These are phyloP conservation scores for Collybiopsis luxurians DNA, from an alignment of 768 basidiomycete genomes.

Conservation along the genomic window DNA sequence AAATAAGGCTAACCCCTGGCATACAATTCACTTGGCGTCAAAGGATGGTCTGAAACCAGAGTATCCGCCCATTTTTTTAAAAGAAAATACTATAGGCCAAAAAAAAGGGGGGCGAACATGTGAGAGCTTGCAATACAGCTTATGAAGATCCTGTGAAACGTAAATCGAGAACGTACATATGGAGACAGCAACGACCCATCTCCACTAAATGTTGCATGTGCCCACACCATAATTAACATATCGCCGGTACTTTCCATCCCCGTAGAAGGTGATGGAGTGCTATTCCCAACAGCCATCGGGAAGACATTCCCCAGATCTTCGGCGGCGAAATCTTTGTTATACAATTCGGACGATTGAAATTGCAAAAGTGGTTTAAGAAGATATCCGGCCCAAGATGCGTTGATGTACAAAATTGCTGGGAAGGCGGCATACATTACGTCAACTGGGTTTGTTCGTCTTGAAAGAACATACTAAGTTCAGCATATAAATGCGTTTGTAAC, in stretches of 20 bases:
- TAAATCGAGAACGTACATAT: no score
- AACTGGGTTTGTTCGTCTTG: slow-evolving; percentile 34
- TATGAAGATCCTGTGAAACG: no score
- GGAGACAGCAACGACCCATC: slow-evolving; percentile 19
- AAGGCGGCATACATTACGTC: slow-evolving; percentile 38
- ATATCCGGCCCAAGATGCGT: slow-evolving; percentile 35
- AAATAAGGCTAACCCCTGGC: not conserved
- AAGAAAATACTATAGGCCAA: not conserved
- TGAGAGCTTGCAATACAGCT: no score
- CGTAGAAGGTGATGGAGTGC: not conserved
- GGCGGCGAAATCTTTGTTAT: slow-evolving; percentile 3
- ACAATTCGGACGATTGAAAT: slow-evolving; percentile 5
- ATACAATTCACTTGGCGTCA: slow-evolving; percentile 10
- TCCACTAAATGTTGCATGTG: slow-evolving; percentile 27
- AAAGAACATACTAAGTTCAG: not conserved
- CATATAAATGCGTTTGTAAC: no score
- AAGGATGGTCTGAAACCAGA: not conserved
- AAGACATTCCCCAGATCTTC: slow-evolving; percentile 10
- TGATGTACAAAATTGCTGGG: slow-evolving; percentile 37
- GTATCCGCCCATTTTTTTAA: not conserved
- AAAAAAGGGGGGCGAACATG: no score
- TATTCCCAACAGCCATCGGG: not conserved
- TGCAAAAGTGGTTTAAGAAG: slow-evolving; percentile 42
- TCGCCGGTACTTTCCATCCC: slow-evolving; percentile 26
- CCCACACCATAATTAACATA: slow-evolving; percentile 31